Conservation (phyloP, 257 asterid genomes). For the Jacaranda copaia region DNA sequence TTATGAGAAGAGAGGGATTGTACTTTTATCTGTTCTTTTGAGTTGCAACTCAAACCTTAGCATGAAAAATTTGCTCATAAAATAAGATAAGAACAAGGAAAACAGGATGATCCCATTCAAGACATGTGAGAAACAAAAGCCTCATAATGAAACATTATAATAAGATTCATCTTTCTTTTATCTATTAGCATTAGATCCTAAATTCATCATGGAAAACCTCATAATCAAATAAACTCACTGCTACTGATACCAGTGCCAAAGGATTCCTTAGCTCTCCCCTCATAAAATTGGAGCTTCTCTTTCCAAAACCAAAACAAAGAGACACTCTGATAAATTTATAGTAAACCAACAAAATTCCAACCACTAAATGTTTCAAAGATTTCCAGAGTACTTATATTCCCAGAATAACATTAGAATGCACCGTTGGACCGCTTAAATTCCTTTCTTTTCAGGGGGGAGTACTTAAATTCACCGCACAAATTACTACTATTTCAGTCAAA, state of each 20-base stretch:
- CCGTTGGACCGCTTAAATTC: not conserved
- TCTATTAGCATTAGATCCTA: not conserved
- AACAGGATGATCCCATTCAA: not conserved
- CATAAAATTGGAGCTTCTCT: not conserved
- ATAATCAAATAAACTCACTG: constrained; percentile 2
- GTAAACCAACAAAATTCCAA: not conserved
- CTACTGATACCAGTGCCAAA: not conserved
- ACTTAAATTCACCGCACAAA: no score
- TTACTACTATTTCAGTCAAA: no score
- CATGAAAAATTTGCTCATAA: no score
- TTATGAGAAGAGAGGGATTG: not conserved
- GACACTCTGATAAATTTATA: not conserved
- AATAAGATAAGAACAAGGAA: not conserved
- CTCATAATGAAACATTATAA: not conserved
- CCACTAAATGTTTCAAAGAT: not conserved
- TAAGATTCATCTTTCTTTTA: not conserved
- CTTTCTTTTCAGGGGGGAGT: not conserved
- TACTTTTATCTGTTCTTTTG: no score
- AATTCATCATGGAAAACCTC: constrained; percentile 16
- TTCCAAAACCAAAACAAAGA: not conserved
- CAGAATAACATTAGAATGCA: not conserved
- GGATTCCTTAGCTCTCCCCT: not conserved
- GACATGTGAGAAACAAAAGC: not conserved
- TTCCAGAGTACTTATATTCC: not conserved
- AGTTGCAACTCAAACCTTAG: no score